These are phyloP conservation scores for Paratinospora sagittata DNA, from an alignment of 164 flowering plant species.

Conservation along the genomic window DNA sequence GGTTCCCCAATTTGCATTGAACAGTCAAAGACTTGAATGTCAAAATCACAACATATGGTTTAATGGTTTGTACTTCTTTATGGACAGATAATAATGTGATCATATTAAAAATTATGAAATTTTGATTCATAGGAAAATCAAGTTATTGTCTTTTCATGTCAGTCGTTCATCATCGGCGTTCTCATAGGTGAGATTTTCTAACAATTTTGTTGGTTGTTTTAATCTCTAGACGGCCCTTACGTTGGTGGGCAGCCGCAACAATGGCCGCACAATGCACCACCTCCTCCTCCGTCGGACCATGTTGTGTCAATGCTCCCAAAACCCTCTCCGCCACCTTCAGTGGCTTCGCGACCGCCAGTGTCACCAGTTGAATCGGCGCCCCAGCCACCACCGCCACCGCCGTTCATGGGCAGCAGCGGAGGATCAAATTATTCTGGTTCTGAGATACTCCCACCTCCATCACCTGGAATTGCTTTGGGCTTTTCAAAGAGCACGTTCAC, in stretches of 20 bases:
- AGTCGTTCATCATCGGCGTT: not conserved
- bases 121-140: not conserved
- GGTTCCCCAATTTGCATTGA: not conserved
- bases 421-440: slow-evolving; percentile 66
- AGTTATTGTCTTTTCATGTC: not conserved
- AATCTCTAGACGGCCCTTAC: slow-evolving; percentile 35
- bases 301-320: slow-evolving; percentile 33
- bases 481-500: slow-evolving; percentile 77
- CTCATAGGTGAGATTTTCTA: not conserved
- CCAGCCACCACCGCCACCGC: slow-evolving; percentile 39
- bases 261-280: slow-evolving; percentile 53
- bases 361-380: slow-evolving; percentile 21
- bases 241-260: slow-evolving; percentile 41
- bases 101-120: not conserved
- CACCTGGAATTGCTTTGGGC: slow-evolving; percentile 61
- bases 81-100: not conserved
- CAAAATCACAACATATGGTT: not conserved
- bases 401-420: slow-evolving; percentile 55
- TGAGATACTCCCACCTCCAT: slow-evolving; percentile 55
- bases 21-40: too few species aligned
- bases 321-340: slow-evolving; percentile 49
- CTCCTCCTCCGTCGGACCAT: slow-evolving; percentile 46
- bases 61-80: too few species aligned
- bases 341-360: slow-evolving; percentile 38
- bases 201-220: not conserved